Conservation (phyloP, 1,139 yeast genomes). For the Starmera stellimalicola region DNA sequence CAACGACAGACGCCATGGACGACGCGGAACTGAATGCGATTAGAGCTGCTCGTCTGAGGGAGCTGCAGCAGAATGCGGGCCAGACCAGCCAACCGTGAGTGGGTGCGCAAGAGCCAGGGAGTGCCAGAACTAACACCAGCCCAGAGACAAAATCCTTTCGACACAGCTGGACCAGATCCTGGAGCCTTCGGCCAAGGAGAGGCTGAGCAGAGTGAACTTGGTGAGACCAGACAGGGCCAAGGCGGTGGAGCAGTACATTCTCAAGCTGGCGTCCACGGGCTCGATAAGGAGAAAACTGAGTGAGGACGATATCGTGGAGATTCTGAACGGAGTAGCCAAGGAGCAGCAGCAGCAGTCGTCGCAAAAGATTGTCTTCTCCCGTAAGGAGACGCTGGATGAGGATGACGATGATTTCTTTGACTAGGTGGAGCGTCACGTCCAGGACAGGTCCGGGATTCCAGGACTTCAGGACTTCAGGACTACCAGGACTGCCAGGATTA, state of each 20-base stretch:
- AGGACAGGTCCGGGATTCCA: no score
- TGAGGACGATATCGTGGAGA: constrained; percentile 74
- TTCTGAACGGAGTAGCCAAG: constrained; percentile 74
- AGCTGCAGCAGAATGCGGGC: constrained; percentile 52
- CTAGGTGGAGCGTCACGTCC: no score
- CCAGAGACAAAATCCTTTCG: constrained; percentile 9
- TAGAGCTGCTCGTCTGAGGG: constrained; percentile 79
- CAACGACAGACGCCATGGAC: constrained; percentile 15
- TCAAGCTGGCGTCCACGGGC: constrained; percentile 71
- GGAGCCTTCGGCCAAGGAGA: constrained; percentile 77
- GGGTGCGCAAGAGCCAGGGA: not conserved
- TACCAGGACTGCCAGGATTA: no score
- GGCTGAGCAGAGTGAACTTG: constrained; percentile 76
- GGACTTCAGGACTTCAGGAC: no score
- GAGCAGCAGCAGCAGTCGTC: constrained; percentile 57
- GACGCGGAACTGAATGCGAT: constrained; percentile 84
- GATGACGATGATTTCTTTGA: constrained; percentile 32
- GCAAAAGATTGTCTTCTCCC: constrained; percentile 50
- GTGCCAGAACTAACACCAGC: no score
- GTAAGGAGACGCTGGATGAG: constrained; percentile 29
- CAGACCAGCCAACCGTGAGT: constrained; percentile 7
- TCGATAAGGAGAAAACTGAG: constrained; percentile 61
- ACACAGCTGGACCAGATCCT: constrained; percentile 53
- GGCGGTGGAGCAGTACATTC: constrained; percentile 77
- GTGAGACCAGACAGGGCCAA: constrained; percentile 89